Base-by-base conservation (phyloP, 306 rosid genomes). In the Glycine latifolia region DNA sequence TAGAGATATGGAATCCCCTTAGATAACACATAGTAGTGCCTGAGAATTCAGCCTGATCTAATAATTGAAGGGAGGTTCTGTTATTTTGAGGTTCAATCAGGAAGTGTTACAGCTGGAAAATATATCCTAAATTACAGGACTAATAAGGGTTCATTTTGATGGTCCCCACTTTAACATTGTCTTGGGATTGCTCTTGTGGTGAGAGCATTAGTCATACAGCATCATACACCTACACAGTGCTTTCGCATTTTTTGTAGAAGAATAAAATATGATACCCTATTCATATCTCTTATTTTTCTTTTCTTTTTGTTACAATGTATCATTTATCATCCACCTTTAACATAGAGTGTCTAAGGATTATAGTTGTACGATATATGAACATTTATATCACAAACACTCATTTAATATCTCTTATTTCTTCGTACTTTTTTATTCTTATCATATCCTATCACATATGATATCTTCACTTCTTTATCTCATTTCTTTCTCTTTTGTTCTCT, bases 81-180 rank as follows among this genome's bases (percentile, higher is more conserved):
- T 31, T 71, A 49, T 12, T 49, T 44, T 48, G 76, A 71, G 62
- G 62, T 6, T 71, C 7, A 31, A 71, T 7, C 1, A 50, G 31
- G 44, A 44, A 71, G 54, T 10, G n/a, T 48, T 10, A 62, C 50
- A 62, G 20, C 15, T 76, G 20, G 62, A 63, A 76, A 63, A 76
- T 37, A 76, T 49, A 46, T 47, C 60, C 39, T 61, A 31, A 76
- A 31, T 61, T 14, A 58, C 5, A 35, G 62, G 20, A 20, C 44
- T 20, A 12, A 20, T 20, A 62, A 48, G 10, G 55, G 7, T 37
- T 66, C 9, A 26, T 26, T 26, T 52, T 66, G 3, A 78, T 52
- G 59, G 59, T 16, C 58, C 56, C 61, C 56, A 54, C 48, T 67
- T 41, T 0, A 67, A 63, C 58, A 67, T 69, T 41, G 17, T 78